Evolutionary conservation across 768 basidiomycete species (phyloP).

Genomic region (Tylopilus sp.): DNA sequence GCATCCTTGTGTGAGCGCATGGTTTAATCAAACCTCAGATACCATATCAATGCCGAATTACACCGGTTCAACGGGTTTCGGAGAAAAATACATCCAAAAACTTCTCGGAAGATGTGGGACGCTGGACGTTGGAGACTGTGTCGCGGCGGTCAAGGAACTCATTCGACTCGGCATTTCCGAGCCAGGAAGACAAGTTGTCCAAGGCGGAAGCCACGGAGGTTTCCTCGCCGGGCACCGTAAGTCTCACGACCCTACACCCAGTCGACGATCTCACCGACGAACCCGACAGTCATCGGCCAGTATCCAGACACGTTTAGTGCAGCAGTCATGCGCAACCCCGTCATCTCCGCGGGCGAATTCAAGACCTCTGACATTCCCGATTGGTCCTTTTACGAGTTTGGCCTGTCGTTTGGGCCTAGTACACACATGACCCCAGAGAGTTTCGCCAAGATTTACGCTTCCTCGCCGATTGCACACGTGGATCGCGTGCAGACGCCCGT

Average conservation of each 20-base stretch:
- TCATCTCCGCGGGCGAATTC: conserved; percentile 57
- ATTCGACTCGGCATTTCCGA: conserved; percentile 47
- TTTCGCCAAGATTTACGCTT: conserved; percentile 42
- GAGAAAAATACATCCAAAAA: conserved; percentile 53
- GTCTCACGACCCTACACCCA: conserved; percentile 17
- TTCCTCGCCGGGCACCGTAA: conserved; percentile 57
- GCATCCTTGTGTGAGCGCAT: neutral
- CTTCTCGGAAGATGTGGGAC: conserved; percentile 59
- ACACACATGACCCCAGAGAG: conserved; percentile 42
- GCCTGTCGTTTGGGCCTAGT: conserved; percentile 32
- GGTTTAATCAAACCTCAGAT: conserved; percentile 34
- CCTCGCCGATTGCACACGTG: conserved; percentile 57
- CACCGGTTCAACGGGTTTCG: conserved; percentile 64
- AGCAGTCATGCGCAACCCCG: conserved; percentile 65
- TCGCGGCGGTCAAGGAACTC: conserved; percentile 51
- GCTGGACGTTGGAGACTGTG: conserved; percentile 64
- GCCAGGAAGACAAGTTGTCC: conserved; percentile 50
- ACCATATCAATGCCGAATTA: conserved; percentile 63
- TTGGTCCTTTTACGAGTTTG: conserved; percentile 51
- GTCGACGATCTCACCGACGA: neutral
- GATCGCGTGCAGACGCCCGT: conserved; percentile 51
- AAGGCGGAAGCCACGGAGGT: conserved; percentile 72
- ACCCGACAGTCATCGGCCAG: conserved; percentile 53
- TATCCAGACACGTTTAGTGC: conserved; percentile 61
- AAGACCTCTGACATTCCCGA: conserved; percentile 64